Conservation (phyloP, 2,329 filamentous ascomycete species). For the Beauveria sp. region DNA sequence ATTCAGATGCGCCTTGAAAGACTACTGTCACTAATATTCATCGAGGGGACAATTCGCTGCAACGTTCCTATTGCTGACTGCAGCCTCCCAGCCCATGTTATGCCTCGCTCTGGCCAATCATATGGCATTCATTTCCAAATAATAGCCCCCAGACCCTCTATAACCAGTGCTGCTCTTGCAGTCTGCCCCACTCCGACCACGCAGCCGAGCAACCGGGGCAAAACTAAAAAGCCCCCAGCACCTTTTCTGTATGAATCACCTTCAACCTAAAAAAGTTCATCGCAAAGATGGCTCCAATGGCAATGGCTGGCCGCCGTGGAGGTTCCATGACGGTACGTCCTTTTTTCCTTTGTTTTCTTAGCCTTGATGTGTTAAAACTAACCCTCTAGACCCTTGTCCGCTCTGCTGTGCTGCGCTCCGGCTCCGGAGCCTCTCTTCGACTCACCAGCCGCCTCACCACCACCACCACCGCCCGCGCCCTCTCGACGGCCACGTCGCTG, state of each 20-base stretch:
- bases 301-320: conserved; percentile 41
- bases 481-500: conserved; percentile 35
- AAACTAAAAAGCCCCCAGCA: conserved; percentile 19
- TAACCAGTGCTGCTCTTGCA: background rate
- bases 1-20: too few relatives aligned
- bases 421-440: conserved; percentile 20
- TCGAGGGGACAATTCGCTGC: too few relatives aligned
- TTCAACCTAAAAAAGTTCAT: background rate
- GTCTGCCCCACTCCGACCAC: conserved; percentile 5
- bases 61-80: background rate
- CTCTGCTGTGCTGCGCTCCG: conserved; percentile 20
- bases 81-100: background rate
- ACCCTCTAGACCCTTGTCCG: conserved; percentile 29
- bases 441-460: conserved; percentile 2
- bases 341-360: background rate
- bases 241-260: conserved; percentile 9
- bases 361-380: background rate
- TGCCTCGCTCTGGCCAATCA: conserved; percentile 22
- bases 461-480: conserved; percentile 18
- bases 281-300: conserved; percentile 40
- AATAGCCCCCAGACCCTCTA: background rate
- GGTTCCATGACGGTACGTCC: conserved; percentile 38
- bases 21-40: too few relatives aligned
- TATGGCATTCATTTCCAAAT: conserved; percentile 26
- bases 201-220: conserved; percentile 7